Percentiles rank a stretch among this genome's conserved stretches.
Evolutionary conservation across 257 asterid species (phyloP).

Genomic region (Solanum sitiens): DNA sequence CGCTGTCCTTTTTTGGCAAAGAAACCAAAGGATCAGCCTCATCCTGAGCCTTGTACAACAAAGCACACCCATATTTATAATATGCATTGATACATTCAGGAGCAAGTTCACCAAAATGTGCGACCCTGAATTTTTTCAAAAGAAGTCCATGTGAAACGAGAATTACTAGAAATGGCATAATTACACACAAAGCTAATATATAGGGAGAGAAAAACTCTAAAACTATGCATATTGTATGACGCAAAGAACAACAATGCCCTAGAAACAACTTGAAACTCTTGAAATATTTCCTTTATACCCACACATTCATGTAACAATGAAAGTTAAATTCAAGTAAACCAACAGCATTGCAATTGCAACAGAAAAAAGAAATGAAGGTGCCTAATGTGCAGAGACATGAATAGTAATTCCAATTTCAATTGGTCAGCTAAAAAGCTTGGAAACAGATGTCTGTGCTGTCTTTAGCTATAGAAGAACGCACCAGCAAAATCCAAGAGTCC

Average conservation of each 20-base stretch:
- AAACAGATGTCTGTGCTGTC: not conserved
- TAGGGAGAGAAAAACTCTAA: not conserved
- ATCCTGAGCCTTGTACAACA: constrained; percentile 72
- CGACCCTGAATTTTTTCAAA: constrained; percentile 33
- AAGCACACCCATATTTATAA: constrained; percentile 66
- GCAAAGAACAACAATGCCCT: not conserved
- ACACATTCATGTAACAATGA: not conserved
- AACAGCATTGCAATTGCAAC: not conserved
- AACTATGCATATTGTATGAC: not conserved
- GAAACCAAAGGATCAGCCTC: constrained; percentile 89
- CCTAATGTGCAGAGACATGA: not conserved
- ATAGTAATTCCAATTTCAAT: not conserved
- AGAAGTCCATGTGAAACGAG: not conserved
- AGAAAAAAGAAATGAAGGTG: not conserved
- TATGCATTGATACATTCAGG: constrained; percentile 77
- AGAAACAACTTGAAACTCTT: not conserved
- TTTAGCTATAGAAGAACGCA: not conserved
- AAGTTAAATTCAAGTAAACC: not conserved
- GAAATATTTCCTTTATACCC: not conserved
- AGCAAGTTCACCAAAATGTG: constrained; percentile 81
- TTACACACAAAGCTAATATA: not conserved
- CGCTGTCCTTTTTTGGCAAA: constrained; percentile 64
- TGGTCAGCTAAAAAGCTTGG: not conserved
- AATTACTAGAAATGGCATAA: not conserved
- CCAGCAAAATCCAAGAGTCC: not conserved